These are phyloP conservation scores for Gaertneriomyces semiglobifer DNA, from an alignment of 192 early-diverging fungal species.

Conservation along the genomic window DNA sequence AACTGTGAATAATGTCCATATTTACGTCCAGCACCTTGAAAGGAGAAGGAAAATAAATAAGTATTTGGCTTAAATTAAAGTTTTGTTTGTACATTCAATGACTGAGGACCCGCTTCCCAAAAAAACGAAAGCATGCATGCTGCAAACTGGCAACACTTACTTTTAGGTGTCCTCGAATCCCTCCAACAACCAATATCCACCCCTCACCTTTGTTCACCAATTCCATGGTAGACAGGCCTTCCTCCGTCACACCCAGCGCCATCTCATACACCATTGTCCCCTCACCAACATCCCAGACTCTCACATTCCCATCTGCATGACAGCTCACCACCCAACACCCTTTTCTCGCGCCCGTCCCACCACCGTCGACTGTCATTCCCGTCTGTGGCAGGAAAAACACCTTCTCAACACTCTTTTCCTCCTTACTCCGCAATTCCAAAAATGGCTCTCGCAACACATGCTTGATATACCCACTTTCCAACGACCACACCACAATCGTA, in stretches of 20 bases:
- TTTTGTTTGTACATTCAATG: too few relatives aligned
- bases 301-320: slow-evolving; percentile 53
- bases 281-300: slow-evolving; percentile 55
- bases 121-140: too few relatives aligned
- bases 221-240: slow-evolving; percentile 50
- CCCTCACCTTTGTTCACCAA: slow-evolving; percentile 31
- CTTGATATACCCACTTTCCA: slow-evolving; percentile 51
- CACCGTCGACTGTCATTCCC: too few relatives aligned
- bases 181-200: slow-evolving; percentile 44
- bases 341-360: too few relatives aligned
- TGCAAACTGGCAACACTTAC: slow-evolving; percentile 20
- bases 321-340: slow-evolving; percentile 3
- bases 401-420: slow-evolving; percentile 54
- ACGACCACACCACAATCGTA: slow-evolving; percentile 47
- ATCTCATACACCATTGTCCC: slow-evolving; percentile 51
- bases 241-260: slow-evolving; percentile 41
- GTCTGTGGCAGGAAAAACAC: slow-evolving; percentile 22
- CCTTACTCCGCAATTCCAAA: slow-evolving; percentile 48
- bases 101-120: too few relatives aligned
- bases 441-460: slow-evolving; percentile 42
- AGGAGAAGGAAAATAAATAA: too few relatives aligned
- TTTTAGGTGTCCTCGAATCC: slow-evolving; percentile 48
- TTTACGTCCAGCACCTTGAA: too few relatives aligned
- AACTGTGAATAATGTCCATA: too few relatives aligned
- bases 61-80: too few relatives aligned